Base-by-base conservation (phyloP, 495 filamentous ascomycete species). In the Margaritispora aquatica region DNA sequence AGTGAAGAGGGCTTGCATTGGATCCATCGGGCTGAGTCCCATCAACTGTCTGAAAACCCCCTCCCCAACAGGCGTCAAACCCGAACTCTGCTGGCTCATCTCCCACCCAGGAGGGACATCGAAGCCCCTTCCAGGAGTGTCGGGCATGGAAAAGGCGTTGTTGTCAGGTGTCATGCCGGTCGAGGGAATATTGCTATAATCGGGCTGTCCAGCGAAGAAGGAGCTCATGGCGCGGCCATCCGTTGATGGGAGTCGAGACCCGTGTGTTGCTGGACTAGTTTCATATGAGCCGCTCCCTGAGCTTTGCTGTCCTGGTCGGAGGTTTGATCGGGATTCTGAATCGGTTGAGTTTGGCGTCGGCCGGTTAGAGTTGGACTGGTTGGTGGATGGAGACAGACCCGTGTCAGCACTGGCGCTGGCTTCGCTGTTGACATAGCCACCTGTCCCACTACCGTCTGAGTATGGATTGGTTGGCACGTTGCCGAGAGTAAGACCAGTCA, bases 261-360 rank as follows among this genome's bases (percentile, higher is more conserved):
- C 68, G 2, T 72, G 68, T 13, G 69, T 51, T 10, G 70, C 72
- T 15, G 79, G 75, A 51, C 74, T 81, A 9, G 75, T 69, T 19
- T 73, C 68, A 59, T 76, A 80, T 8, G 77, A 77, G 23, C 19
- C 26, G 5, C 48, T 44, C 8, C 67, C 71, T n/a, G 70, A 66
- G n/a, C 69, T 70, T 19, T 41, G 52, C 67, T 27, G 61, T 61
- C 29, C 69, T 60, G 1, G 66, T 51, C 38, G 68, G 59, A 27
- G 68, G 56, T 44, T 67, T 63, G 26, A 69, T 62, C 19, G 68
- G 64, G 54, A 69, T 5, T 80, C 77, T 1, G 77, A 78, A 15
- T 72, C 70, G 64, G 75, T 76, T n/a, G 80, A 80, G 57, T 77
- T 82, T 5, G 79, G 80, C 20, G 79, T 82, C 4, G 70, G 76